These are phyloP conservation scores for Hypoxylon crocopeplum DNA, from an alignment of 495 filamentous ascomycete genomes.

Conservation along the genomic window DNA sequence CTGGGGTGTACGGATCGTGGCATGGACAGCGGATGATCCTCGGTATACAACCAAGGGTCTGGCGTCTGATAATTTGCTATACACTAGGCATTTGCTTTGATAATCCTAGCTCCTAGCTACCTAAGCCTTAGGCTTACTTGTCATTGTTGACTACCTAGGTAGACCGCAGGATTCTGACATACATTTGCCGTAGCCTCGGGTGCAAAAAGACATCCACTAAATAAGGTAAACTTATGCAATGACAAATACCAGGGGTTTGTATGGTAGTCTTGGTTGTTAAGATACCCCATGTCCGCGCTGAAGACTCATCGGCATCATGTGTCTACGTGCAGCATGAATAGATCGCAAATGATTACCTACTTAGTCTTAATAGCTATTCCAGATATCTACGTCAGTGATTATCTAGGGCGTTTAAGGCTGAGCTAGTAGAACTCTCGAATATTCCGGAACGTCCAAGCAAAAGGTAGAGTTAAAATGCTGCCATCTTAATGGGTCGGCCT, in stretches of 20 bases:
- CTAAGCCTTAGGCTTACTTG: too few species aligned
- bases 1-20: too few species aligned
- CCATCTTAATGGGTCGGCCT: constrained; percentile 19
- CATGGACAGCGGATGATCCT: neutral
- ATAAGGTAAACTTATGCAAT: too few species aligned
- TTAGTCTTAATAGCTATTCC: neutral
- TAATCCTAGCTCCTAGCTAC: neutral
- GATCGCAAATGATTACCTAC: constrained; percentile 38
- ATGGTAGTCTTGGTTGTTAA: too few species aligned
- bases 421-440: constrained; percentile 9
- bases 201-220: neutral
- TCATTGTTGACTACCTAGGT: neutral
- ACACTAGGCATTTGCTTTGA: too few species aligned
- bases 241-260: constrained; percentile 17
- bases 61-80: too few species aligned
- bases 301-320: constrained; percentile 20
- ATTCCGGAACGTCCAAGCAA: constrained; percentile 23
- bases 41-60: too few species aligned
- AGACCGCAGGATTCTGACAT: constrained; percentile 4
- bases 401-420: constrained; percentile 18
- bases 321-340: constrained; percentile 18
- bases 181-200: neutral
- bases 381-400: constrained; percentile 13
- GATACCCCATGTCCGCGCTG: neutral
- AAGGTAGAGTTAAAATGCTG: too few species aligned